Evolutionary conservation across 73 alveolate genomes (phyloP).

Genomic region (Paraurostyla sp.): DNA sequence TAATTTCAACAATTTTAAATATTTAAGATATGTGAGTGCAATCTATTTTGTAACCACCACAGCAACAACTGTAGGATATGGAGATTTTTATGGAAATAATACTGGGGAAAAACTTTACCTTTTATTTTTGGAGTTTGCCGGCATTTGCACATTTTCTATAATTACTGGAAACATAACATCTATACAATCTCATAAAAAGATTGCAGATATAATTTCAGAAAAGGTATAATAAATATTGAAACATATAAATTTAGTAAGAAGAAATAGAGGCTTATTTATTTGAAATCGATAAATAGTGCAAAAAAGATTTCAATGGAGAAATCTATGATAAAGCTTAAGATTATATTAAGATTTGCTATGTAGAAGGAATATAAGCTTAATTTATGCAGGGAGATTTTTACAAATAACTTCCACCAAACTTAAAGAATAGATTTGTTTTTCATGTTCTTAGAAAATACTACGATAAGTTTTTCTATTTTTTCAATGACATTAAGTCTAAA

Average conservation of each 20-base stretch:
- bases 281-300: neutral
- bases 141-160: slow-evolving; percentile 24
- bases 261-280: neutral
- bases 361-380: slow-evolving; percentile 11
- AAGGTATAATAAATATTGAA: neutral
- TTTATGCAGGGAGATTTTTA: neutral
- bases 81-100: slow-evolving; percentile 3
- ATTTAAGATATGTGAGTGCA: neutral
- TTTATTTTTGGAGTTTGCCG: slow-evolving; percentile 16
- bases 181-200: neutral
- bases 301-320: neutral
- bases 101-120: slow-evolving; percentile 14
- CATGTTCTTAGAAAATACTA: neutral
- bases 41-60: slow-evolving; percentile 34
- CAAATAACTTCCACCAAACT: neutral
- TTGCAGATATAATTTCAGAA: slow-evolving; percentile 33
- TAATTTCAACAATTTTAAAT: neutral
- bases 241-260: slow-evolving; percentile 7
- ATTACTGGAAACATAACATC: slow-evolving; percentile 18
- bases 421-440: slow-evolving; percentile 18
- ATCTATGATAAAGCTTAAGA: slow-evolving; percentile 23
- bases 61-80: slow-evolving; percentile 46
- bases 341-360: neutral
- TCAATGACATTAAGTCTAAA: neutral
- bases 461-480: neutral